Conservation (phyloP, 305 asterid species). For the Plantago coronopus region DNA sequence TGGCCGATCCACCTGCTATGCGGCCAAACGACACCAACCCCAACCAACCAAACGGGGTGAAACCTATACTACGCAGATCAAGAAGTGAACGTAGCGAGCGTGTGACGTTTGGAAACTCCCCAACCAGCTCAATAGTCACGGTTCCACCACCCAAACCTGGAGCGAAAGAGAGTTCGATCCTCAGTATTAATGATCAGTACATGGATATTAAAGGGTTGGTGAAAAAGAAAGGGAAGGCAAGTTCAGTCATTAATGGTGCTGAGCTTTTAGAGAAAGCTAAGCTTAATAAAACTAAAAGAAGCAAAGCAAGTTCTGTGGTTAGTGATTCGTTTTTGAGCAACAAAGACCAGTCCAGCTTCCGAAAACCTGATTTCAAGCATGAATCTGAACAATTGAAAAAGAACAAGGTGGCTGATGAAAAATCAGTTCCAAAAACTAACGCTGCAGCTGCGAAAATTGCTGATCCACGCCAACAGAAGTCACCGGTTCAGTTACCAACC, state of each 20-base stretch:
- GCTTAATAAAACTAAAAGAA: conserved; percentile 27
- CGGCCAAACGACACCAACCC: conserved; percentile 1
- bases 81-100: conserved; percentile 59
- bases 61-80: conserved; percentile 53
- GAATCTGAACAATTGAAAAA: conserved; percentile 4
- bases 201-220: conserved; percentile 24
- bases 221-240: conserved; percentile 58
- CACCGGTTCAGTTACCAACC: conserved; percentile 17
- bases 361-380: background rate
- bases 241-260: conserved; percentile 65
- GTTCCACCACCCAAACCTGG: conserved; percentile 32
- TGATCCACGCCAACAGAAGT: conserved; percentile 17
- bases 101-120: conserved; percentile 41
- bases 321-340: conserved; percentile 61
- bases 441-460: background rate
- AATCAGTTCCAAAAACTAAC: conserved; percentile 21
- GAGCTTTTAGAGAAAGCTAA: conserved; percentile 45
- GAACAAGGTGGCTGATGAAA: conserved; percentile 28
- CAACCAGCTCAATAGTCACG: conserved; percentile 39
- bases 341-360: conserved; percentile 22
- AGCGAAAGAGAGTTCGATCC: conserved; percentile 40
- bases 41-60: conserved; percentile 19
- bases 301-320: conserved; percentile 53
- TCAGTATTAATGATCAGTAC: conserved; percentile 43
- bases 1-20: conserved; percentile 34